These are phyloP conservation scores for Chaetomium tenue DNA, from an alignment of 495 filamentous ascomycete species.

Conservation along the genomic window DNA sequence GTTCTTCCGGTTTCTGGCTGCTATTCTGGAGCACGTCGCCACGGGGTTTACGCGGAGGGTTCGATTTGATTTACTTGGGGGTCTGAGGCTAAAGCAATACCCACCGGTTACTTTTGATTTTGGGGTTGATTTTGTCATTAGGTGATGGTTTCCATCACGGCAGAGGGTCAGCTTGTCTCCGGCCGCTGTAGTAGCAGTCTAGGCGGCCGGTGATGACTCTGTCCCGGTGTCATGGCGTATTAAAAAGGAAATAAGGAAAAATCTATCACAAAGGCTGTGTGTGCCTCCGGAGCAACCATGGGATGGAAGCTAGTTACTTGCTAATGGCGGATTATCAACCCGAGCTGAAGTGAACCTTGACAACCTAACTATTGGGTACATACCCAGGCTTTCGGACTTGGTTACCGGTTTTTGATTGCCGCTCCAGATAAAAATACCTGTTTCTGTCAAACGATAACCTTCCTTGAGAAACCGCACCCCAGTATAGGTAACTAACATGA, in stretches of 20 bases:
- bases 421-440: too few species aligned
- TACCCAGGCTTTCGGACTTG: too few species aligned
- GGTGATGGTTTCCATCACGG: conserved; percentile 4
- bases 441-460: too few species aligned
- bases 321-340: too few species aligned
- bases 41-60: conserved; percentile 4
- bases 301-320: neutral
- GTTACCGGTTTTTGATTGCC: too few species aligned
- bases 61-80: neutral
- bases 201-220: neutral
- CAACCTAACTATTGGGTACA: too few species aligned
- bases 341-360: too few species aligned
- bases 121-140: neutral
- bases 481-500: too few species aligned
- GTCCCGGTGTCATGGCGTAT: conserved; percentile 1
- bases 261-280: neutral
- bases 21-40: conserved; percentile 8
- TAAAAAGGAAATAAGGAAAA: conserved; percentile 11
- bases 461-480: too few species aligned
- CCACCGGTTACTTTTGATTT: conserved; percentile 18
- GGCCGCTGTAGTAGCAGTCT: neutral
- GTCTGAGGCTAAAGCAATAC: conserved; percentile 18
- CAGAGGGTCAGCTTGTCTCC: neutral
- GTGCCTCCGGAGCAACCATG: neutral
- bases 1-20: conserved; percentile 7